Evolutionary conservation across 2,329 filamentous ascomycete genomes (phyloP), one percentile per base, ranked within the genome.

Genomic region (Fusarium proliferatum): DNA sequence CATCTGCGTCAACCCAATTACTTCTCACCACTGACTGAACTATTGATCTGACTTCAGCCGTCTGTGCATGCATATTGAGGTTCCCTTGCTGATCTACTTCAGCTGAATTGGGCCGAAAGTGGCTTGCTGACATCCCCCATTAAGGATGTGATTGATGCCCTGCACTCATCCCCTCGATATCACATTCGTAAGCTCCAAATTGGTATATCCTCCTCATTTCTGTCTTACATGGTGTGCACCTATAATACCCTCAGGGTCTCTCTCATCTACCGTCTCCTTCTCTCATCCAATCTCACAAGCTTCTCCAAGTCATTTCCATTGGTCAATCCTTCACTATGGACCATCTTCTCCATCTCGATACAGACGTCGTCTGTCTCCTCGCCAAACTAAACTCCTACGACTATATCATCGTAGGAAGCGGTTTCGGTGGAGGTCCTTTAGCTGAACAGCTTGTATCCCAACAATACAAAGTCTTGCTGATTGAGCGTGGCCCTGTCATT

Each of bases 351-450:
- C 64, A 71, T 19, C 68, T 74, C 0, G 72, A 74, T 3, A 69
- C 64, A 28, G 71, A 74, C 6, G 55, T 74, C 2, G 71, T 74
- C 3, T 72, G 71, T 19, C 58, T 74, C 6, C 48, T 72, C 3
- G 62, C 67, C 23, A 72, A 74, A 9, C 64, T 74, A 0, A 57
- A 74, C n/a, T 57, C 71, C 19, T 74, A 74, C 3, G 72, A 74
- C 36, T 74, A 74, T 17, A 74, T 74, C 5, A 67, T 74, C 2
- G 67, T 74, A n/a, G 72, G 72, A 12, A 67, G 61, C 6, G 72
- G 72, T 5, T 74, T 74, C 2, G 72, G 71, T 0, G 72, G 72
- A 16, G 72, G 71, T 4, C 72, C 72, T 2, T 7, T 74, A 6
- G 72, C 72, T 3, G 72, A 74, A 34, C 38, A 57, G 7, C 68